A percentile compares a stretch with the other conserved stretches of the same genome.
Conservation (phyloP, 1,284 basidiomycete species). For the Phellinidium pouzarii region DNA sequence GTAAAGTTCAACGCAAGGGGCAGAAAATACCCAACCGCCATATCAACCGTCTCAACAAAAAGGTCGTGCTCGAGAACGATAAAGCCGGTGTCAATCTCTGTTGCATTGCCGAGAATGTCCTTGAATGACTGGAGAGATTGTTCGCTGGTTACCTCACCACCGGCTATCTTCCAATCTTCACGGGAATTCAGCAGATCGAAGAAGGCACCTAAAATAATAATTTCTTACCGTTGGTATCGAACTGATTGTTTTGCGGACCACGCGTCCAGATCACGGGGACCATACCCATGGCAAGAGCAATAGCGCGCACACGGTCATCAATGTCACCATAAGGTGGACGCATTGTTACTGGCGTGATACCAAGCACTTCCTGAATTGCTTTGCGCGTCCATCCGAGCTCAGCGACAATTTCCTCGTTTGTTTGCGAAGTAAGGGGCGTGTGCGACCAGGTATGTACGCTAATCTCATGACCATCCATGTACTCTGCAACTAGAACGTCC, state of each 20-base stretch:
- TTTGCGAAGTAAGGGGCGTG: constrained; percentile 70
- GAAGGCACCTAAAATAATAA: not conserved
- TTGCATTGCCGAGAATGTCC: constrained; percentile 55
- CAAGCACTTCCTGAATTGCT: constrained; percentile 69
- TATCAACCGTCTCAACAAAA: constrained; percentile 79
- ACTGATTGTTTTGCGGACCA: constrained; percentile 48
- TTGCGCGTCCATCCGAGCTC: constrained; percentile 91
- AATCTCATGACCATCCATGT: constrained; percentile 80
- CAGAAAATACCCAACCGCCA: constrained; percentile 85
- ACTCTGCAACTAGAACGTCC: constrained; percentile 72
- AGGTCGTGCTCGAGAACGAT: constrained; percentile 88
- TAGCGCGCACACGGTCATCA: constrained; percentile 85
- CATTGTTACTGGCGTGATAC: constrained; percentile 72
- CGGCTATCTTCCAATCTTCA: constrained; percentile 78
- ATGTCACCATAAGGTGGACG: constrained; percentile 46
- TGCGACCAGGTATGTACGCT: constrained; percentile 78
- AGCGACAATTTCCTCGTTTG: constrained; percentile 85
- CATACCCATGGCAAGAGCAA: constrained; percentile 77
- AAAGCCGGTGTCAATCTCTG: constrained; percentile 60
- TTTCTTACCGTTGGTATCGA: constrained; percentile 70
- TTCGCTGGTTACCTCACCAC: constrained; percentile 55
- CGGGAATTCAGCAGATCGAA: constrained; percentile 17
- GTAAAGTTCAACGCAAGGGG: constrained; percentile 55
- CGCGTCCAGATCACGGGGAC: constrained; percentile 77
- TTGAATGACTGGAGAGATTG: constrained; percentile 54